Evolutionary conservation across 257 asterid genomes (phyloP).

Genomic region (Petunia axillaris): DNA sequence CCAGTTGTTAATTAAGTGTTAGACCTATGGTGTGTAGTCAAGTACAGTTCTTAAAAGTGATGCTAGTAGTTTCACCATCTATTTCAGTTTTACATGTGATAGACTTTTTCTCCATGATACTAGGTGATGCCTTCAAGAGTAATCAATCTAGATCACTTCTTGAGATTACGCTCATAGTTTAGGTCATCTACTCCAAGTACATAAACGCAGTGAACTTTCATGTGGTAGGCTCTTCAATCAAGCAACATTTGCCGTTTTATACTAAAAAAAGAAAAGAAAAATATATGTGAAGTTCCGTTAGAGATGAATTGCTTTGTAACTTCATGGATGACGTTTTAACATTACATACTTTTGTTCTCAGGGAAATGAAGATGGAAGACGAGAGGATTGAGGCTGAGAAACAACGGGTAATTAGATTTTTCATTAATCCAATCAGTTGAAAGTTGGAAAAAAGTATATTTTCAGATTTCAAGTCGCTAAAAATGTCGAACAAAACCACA

Average conservation of each 20-base stretch:
- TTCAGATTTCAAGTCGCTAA: not conserved
- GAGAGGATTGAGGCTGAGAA: conserved; percentile 98
- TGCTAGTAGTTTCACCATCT: not conserved
- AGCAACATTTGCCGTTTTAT: not conserved
- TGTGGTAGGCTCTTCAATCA: not conserved
- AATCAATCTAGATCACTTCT: not conserved
- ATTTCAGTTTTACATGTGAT: not conserved
- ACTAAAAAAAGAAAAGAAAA: not conserved
- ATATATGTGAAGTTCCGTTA: not conserved
- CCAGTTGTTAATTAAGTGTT: not conserved
- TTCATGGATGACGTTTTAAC: conserved; percentile 3
- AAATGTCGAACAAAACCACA: not conserved
- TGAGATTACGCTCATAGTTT: not conserved
- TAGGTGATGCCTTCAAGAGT: not conserved
- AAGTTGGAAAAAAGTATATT: not conserved
- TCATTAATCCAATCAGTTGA: conserved; percentile 1
- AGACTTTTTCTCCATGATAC: not conserved
- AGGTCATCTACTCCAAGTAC: not conserved
- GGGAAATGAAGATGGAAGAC: conserved; percentile 98
- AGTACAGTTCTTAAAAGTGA: not conserved
- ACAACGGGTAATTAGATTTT: conserved; percentile 60
- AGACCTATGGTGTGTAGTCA: not conserved
- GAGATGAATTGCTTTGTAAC: not conserved
- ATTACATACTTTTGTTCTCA: conserved; percentile 39
- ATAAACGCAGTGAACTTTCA: not conserved